Evolutionary conservation across 2,329 filamentous ascomycete species (phyloP), one percentile per base, ranked within the genome.

Genomic region (Aureobasidium zeae): DNA sequence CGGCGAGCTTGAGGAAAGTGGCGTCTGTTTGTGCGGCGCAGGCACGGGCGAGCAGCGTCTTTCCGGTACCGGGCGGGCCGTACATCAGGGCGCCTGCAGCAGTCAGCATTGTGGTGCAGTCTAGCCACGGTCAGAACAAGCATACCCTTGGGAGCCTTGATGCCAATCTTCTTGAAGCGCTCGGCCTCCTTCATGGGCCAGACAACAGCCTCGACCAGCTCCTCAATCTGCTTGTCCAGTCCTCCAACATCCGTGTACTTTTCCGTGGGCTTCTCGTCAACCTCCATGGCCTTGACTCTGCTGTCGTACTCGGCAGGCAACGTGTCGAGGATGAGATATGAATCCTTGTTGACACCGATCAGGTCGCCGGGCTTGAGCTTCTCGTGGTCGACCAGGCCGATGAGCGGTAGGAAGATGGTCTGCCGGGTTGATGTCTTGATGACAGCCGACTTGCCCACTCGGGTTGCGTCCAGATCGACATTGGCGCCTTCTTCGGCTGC

Each of bases 131-230:
- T 35, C 38, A 25, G 12, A 4, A 12, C 2, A 11, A 44, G 56
- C 68, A 49, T 77, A 95, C 91, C 91, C 70, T 98, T 98, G 11
- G 91, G 91, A 29, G 91, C 89, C 71, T 98, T 98, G 73, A 98
- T 98, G 55, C 91, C 91, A 58, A 98, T 95, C 76, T 95, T 96
- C 76, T 95, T 96, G 72, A 98, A 98, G 15, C 89, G 79, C 56
- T 98, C 93, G 2, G 91, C 88, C 69, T 98, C 89, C 76, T 96
- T 96, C 91, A 98, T 98, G 2, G 91, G 91, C 89, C 89, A 96
- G 21, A 98, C 91, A 37, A 98, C 91, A 45, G 91, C 91, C 70
- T 98, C 91, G 7, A 98, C 88, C 44, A 98, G 76, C 69, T 98
- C 93, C 64, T 95, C 89, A 60, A 98, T 98, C 72, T 98, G 91